Conservation (phyloP, 805 yeast genomes). For the Metschnikowia peoriensis region DNA sequence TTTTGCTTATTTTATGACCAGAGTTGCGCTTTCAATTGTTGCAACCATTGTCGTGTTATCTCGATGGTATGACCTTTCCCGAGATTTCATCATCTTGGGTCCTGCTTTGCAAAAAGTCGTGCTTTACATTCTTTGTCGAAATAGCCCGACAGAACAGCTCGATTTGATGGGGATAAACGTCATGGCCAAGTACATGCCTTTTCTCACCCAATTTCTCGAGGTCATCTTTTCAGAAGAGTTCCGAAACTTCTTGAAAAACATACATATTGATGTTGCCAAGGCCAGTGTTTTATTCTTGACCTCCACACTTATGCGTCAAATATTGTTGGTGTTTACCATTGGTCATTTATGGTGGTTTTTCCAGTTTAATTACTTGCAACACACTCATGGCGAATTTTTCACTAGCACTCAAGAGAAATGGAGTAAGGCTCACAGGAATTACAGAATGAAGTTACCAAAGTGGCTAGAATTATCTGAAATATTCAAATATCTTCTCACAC, state of each 20-base stretch:
- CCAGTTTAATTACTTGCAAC: constrained; percentile 18
- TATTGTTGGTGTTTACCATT: constrained; percentile 16
- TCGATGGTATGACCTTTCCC: constrained; percentile 16
- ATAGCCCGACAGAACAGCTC: constrained; percentile 40
- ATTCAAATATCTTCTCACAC: constrained; percentile 5
- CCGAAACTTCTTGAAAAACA: constrained; percentile 2
- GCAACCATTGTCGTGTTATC: constrained; percentile 14
- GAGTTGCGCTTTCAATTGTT: constrained; percentile 26
- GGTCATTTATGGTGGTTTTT: constrained; percentile 38
- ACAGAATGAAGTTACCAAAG: not conserved
- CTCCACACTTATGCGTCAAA: constrained; percentile 16
- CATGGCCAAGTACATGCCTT: constrained; percentile 44
- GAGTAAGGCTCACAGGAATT: not conserved
- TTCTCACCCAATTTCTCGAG: constrained; percentile 13
- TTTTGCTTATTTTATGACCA: constrained; percentile 28
- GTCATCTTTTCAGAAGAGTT: constrained; percentile 15
- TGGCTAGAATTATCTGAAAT: constrained; percentile 6
- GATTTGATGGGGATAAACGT: constrained; percentile 42
- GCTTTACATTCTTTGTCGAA: constrained; percentile 47
- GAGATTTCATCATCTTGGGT: constrained; percentile 31
- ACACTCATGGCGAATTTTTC: constrained; percentile 1
- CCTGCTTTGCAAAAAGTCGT: constrained; percentile 36
- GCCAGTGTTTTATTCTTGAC: constrained; percentile 7
- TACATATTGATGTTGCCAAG: not conserved
- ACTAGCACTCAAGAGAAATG: constrained; percentile 5